These are phyloP conservation scores for Lotus japonicus DNA, from an alignment of 306 rosid genomes.

Conservation along the genomic window DNA sequence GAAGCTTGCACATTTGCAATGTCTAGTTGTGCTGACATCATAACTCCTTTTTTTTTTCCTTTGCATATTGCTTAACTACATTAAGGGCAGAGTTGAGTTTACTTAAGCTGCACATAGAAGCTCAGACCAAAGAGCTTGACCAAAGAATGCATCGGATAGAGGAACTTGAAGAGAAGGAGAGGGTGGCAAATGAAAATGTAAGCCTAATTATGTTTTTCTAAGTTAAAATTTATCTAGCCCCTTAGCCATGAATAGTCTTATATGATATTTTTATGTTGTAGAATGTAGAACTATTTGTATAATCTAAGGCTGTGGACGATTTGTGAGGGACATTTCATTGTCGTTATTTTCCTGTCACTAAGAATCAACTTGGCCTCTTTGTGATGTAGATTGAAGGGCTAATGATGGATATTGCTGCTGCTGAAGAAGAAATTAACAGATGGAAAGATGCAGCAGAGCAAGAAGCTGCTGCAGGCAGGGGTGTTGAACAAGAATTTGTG, in stretches of 20 bases:
- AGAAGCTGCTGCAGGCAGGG: slow-evolving; percentile 98
- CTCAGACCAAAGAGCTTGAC: slow-evolving; percentile 79
- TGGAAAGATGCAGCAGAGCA: slow-evolving; percentile 99
- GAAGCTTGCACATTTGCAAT: slow-evolving; percentile 8
- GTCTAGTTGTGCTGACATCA: slow-evolving; percentile 38
- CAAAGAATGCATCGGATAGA: slow-evolving; percentile 62
- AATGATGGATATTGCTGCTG: slow-evolving; percentile 95
- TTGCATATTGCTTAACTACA: slow-evolving; percentile 42
- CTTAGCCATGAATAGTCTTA: background rate
- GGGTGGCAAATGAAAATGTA: slow-evolving; percentile 91
- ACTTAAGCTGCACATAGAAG: slow-evolving; percentile 89
- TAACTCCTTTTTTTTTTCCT: background rate
- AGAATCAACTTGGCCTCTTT: slow-evolving; percentile 13
- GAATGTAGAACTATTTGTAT: background rate
- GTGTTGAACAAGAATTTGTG: slow-evolving; percentile 81
- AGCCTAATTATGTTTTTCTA: slow-evolving; percentile 18
- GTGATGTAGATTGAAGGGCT: slow-evolving; percentile 82
- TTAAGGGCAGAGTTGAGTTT: slow-evolving; percentile 92
- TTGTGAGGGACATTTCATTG: slow-evolving; percentile 1
- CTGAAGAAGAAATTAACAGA: slow-evolving; percentile 96
- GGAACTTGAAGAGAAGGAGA: slow-evolving; percentile 91
- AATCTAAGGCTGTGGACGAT: background rate
- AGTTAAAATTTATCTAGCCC: background rate
- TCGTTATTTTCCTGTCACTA: slow-evolving; percentile 4
- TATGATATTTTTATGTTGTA: background rate